Evolutionary conservation across 768 basidiomycete genomes (phyloP).

Genomic region (Chiua virens): DNA sequence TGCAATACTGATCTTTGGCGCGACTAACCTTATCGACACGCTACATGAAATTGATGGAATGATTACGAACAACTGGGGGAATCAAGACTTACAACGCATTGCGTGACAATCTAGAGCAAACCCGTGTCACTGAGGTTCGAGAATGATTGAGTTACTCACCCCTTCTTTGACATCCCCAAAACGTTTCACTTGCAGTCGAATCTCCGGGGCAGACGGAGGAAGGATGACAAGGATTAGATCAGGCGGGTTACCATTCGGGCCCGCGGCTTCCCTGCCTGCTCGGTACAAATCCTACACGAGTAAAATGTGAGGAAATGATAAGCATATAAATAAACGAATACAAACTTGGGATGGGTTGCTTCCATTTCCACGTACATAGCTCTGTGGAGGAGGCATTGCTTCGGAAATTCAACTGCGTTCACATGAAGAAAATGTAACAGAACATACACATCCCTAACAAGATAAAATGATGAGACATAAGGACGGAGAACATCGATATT

Average conservation of each 20-base stretch:
- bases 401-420: neutral
- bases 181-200: conserved; percentile 49
- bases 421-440: neutral
- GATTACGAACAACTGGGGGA: conserved; percentile 14
- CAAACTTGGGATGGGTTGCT: conserved; percentile 11
- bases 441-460: conserved; percentile 28
- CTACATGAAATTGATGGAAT: conserved; percentile 10
- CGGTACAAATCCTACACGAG: conserved; percentile 18
- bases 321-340: neutral
- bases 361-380: conserved; percentile 19
- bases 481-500: neutral
- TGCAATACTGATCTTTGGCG: conserved; percentile 35
- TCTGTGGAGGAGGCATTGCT: conserved; percentile 17
- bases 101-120: conserved; percentile 27
- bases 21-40: conserved; percentile 30
- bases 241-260: neutral
- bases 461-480: neutral
- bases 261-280: conserved; percentile 9
- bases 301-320: neutral
- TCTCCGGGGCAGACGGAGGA: conserved; percentile 46
- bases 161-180: conserved; percentile 54
- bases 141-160: conserved; percentile 14
- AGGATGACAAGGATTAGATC: conserved; percentile 52
- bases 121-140: neutral
- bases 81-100: conserved; percentile 18